Conservation (phyloP, 2,329 filamentous ascomycete species). For the Neonectria sp. region DNA sequence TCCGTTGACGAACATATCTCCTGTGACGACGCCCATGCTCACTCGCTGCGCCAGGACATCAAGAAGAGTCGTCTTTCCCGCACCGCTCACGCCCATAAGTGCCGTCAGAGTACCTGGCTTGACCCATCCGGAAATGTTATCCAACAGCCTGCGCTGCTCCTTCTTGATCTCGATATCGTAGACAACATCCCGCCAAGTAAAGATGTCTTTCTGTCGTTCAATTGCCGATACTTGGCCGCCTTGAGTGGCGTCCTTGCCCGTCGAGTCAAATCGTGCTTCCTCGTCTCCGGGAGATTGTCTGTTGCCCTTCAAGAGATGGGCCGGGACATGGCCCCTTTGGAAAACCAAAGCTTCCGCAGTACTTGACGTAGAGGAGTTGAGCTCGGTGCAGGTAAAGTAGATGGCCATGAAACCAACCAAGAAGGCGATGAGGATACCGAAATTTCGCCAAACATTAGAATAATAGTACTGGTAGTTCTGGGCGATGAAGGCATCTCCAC, state of each 20-base stretch:
- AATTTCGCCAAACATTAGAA: conserved; percentile 75
- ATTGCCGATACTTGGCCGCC: conserved; percentile 49
- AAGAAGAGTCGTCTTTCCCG: conserved; percentile 61
- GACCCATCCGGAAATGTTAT: conserved; percentile 89
- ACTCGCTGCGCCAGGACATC: conserved; percentile 64
- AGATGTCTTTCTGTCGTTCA: conserved; percentile 70
- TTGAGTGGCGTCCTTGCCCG: conserved; percentile 29
- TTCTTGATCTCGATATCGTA: conserved; percentile 82
- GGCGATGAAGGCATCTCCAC: conserved; percentile 73
- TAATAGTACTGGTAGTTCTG: conserved; percentile 70
- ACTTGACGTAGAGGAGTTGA: conserved; percentile 74
- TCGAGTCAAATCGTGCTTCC: conserved; percentile 49
- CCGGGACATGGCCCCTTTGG: conserved; percentile 67
- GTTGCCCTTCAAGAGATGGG: conserved; percentile 53
- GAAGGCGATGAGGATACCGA: conserved; percentile 78
- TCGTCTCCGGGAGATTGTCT: conserved; percentile 48
- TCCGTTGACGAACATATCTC: conserved; percentile 77
- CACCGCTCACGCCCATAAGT: conserved; percentile 74
- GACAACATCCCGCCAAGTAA: conserved; percentile 84
- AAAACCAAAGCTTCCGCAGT: conserved; percentile 81
- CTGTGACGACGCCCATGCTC: conserved; percentile 74
- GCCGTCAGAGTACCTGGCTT: conserved; percentile 91
- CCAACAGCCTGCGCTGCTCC: conserved; percentile 78
- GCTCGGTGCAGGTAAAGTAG: conserved; percentile 75
- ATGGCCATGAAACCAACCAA: conserved; percentile 73